Evolutionary conservation across 257 asterid genomes (phyloP).

Genomic region (Solanum phureja): DNA sequence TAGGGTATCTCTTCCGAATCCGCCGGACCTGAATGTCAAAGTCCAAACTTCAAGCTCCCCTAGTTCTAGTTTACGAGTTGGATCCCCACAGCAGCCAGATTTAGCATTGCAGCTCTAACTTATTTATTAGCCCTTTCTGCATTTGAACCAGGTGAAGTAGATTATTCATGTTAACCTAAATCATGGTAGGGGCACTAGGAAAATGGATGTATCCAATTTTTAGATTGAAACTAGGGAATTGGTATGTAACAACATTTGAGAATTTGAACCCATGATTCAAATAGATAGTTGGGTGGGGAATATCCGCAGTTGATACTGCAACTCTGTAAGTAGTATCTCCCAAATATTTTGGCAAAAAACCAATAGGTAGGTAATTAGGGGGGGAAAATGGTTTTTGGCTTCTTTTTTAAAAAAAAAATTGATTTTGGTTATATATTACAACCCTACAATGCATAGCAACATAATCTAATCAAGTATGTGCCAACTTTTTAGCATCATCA

Average conservation of each 20-base stretch:
- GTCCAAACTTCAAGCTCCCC: slow-evolving; percentile 49
- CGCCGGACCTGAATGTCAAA: slow-evolving; percentile 65
- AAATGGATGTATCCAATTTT: slow-evolving; percentile 41
- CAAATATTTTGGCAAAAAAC: background rate
- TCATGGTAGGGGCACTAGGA: slow-evolving; percentile 4
- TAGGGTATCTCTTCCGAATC: slow-evolving; percentile 3
- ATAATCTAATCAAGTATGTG: background rate
- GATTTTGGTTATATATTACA: background rate
- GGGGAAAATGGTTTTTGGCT: background rate
- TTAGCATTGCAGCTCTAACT: slow-evolving; percentile 82
- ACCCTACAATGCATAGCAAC: background rate
- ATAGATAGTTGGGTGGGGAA: background rate
- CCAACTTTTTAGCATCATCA: too few relatives aligned
- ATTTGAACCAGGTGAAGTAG: background rate
- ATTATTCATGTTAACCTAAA: background rate
- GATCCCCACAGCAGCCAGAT: slow-evolving; percentile 83
- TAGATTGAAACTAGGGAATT: slow-evolving; percentile 17
- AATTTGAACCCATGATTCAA: background rate
- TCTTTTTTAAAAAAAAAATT: too few relatives aligned
- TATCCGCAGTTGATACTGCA: background rate
- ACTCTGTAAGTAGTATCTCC: background rate
- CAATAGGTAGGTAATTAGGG: background rate
- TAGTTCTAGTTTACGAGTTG: slow-evolving; percentile 65
- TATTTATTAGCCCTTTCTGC: background rate
- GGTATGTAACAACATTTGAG: slow-evolving; percentile 3